Percentiles rank a stretch among this genome's conserved stretches.
phyloP scores from a whole-genome alignment of 345 rosid species.

The Lepidium didymum region DNA sequence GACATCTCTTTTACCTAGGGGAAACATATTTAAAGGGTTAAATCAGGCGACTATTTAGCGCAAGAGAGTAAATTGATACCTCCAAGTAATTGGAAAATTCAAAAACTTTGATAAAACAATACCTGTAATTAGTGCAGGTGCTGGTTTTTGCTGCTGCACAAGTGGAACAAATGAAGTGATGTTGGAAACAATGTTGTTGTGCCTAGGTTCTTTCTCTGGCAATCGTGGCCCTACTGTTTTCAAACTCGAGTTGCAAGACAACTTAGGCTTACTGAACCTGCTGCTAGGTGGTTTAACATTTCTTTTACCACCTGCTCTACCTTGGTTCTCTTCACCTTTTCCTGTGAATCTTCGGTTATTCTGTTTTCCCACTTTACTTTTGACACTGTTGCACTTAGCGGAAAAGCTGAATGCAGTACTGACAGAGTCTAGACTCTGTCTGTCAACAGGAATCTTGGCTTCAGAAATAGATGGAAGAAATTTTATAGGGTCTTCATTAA shows the following conservation, averaged over 20 bases:
- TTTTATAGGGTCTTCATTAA: constrained; percentile 33
- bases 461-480: constrained; percentile 41
- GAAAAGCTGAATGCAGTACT: constrained; percentile 44
- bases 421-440: constrained; percentile 66
- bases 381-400: constrained; percentile 38
- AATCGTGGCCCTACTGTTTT: constrained; percentile 37
- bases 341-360: constrained; percentile 40
- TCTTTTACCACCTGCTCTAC: constrained; percentile 35
- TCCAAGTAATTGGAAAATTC: not conserved
- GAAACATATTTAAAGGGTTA: not conserved
- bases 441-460: constrained; percentile 35
- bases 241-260: constrained; percentile 45
- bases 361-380: constrained; percentile 34
- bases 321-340: constrained; percentile 41
- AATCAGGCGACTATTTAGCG: not conserved
- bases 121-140: constrained; percentile 58
- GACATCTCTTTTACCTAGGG: constrained; percentile 76
- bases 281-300: constrained; percentile 34
- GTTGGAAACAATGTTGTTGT: constrained; percentile 70
- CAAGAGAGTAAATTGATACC: not conserved
- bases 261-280: constrained; percentile 51
- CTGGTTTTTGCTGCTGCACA: constrained; percentile 69
- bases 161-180: constrained; percentile 73
- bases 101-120: constrained; percentile 8
- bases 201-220: constrained; percentile 42